Percentiles rank a stretch among this genome's conserved stretches.
Conservation (phyloP, 2,329 filamentous ascomycete genomes). For the Zymoseptoria brevis region DNA sequence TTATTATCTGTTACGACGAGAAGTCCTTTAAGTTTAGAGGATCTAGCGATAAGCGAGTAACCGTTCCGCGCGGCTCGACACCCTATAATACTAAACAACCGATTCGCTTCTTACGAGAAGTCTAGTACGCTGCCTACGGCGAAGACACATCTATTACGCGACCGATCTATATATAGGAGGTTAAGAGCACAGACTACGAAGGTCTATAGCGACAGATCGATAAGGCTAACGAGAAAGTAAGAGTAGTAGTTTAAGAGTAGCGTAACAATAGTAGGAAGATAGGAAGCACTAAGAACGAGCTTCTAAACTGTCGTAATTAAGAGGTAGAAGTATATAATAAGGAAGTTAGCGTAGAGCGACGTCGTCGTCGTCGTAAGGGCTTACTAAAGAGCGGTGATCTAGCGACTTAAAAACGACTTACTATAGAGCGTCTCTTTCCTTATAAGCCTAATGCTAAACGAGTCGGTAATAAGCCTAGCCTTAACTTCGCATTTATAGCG, state of each 20-base stretch:
- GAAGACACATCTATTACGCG: neutral
- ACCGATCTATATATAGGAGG: too few relatives aligned
- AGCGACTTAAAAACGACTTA: too few relatives aligned
- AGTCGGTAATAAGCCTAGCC: neutral
- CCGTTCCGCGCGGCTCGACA: neutral
- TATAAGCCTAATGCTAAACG: neutral
- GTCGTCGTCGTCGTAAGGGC: too few relatives aligned
- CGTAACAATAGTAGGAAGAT: neutral
- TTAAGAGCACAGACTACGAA: too few relatives aligned
- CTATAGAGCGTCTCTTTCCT: neutral
- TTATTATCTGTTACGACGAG: neutral
- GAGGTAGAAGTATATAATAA: too few relatives aligned
- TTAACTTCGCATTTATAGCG: neutral
- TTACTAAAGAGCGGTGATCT: too few relatives aligned
- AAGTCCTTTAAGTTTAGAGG: neutral
- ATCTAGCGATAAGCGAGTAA: neutral
- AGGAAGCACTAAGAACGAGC: too few relatives aligned
- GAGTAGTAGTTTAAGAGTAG: neutral
- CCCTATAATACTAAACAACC: neutral
- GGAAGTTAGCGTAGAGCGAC: too few relatives aligned
- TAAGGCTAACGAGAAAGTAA: neutral
- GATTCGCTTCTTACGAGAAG: neutral
- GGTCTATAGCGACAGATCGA: too few relatives aligned
- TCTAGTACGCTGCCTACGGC: too few relatives aligned
- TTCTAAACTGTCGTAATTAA: too few relatives aligned